Percentiles rank a stretch among this genome's conserved stretches.
These are phyloP conservation scores for Rhynchosporium agropyri DNA, from an alignment of 2,329 filamentous ascomycete species.

Conservation along the genomic window DNA sequence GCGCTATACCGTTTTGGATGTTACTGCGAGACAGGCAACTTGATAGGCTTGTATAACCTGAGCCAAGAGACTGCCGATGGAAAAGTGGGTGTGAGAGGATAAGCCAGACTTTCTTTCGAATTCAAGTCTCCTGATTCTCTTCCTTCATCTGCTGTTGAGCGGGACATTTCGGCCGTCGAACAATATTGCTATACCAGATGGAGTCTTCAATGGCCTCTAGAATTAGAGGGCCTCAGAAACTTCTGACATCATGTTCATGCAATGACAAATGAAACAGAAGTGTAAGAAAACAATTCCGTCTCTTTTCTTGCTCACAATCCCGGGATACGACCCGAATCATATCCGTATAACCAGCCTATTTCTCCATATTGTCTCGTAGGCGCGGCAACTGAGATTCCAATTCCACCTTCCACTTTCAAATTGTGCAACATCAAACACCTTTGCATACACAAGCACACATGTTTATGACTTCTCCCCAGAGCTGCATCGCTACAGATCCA, in stretches of 20 bases:
- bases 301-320: neutral
- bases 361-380: constrained; percentile 8
- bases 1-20: constrained; percentile 1
- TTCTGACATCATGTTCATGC: constrained; percentile 9
- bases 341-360: constrained; percentile 5
- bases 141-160: neutral
- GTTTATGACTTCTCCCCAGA: constrained; percentile 6
- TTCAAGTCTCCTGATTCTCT: neutral
- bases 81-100: neutral
- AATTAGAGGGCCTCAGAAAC: neutral
- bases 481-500: neutral
- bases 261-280: neutral
- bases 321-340: neutral
- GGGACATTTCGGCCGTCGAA: neutral
- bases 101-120: constrained; percentile 8
- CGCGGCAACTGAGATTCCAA: constrained; percentile 10
- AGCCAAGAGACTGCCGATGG: neutral
- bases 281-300: neutral
- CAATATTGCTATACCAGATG: neutral
- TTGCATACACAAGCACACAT: neutral
- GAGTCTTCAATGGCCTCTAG: neutral
- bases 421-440: constrained; percentile 1
- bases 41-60: neutral
- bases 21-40: constrained; percentile 6
- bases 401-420: neutral